These are phyloP conservation scores for Opeltia flavorubescens DNA, from an alignment of 495 filamentous ascomycete genomes.

Conservation along the genomic window DNA sequence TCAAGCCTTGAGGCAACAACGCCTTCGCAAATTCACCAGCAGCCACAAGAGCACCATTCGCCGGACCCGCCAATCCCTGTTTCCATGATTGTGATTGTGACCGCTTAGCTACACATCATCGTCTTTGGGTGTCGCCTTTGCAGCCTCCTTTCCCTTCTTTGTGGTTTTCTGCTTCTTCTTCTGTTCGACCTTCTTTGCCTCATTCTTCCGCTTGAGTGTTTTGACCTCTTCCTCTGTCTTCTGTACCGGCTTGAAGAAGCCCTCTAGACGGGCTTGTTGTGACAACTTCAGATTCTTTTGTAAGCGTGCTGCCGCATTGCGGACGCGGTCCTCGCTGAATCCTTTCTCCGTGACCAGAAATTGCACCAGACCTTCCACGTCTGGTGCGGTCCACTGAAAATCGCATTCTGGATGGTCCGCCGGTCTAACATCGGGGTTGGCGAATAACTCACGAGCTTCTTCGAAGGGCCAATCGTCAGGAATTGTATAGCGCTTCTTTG, in stretches of 20 bases:
- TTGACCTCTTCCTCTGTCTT: slow-evolving; percentile 75
- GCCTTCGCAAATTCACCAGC: not conserved
- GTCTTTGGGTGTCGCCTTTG: slow-evolving; percentile 77
- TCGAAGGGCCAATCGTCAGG: slow-evolving; percentile 89
- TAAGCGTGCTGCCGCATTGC: slow-evolving; percentile 57
- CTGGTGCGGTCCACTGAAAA: slow-evolving; percentile 93
- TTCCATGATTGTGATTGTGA: no score
- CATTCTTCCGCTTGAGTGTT: slow-evolving; percentile 78
- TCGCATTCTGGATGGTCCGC: slow-evolving; percentile 79
- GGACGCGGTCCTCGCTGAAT: slow-evolving; percentile 88
- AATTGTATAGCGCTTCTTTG: slow-evolving; percentile 63
- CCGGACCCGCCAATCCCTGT: no score
- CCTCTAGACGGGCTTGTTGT: slow-evolving; percentile 85
- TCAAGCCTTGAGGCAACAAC: not conserved
- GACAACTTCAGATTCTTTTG: slow-evolving; percentile 77
- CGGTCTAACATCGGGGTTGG: slow-evolving; percentile 74
- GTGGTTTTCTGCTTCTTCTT: slow-evolving; percentile 91
- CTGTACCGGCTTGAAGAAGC: slow-evolving; percentile 93
- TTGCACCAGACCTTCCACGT: slow-evolving; percentile 74
- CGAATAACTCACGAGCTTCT: slow-evolving; percentile 84
- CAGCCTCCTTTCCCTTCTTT: slow-evolving; percentile 74
- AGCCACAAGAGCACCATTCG: not conserved
- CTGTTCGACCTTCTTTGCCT: slow-evolving; percentile 73
- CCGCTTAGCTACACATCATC: no score
- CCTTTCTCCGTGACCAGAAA: slow-evolving; percentile 90